Base-by-base conservation (phyloP, 2,329 filamentous ascomycete species). In the Metarhizium guizhouense region DNA sequence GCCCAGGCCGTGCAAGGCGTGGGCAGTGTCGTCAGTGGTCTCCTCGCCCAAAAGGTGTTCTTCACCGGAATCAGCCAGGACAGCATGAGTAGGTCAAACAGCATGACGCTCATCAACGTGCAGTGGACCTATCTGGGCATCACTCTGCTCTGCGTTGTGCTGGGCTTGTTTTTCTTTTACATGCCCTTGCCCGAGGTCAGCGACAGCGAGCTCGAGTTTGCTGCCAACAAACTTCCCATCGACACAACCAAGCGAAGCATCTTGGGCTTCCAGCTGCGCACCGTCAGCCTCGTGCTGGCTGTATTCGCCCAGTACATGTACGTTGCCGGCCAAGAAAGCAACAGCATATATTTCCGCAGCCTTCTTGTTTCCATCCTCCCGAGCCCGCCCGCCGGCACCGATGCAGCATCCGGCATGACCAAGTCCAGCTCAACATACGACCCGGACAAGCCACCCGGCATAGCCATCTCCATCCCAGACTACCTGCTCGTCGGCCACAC, bases 51-150 rank as follows among this genome's bases (percentile, higher is more conserved):
- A 45, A 85, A 83, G 57, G 85, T 87, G 18, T 88, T 93, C 65
- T 93, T 93, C 71, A 78, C 76, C 32, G 73, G 77, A 13, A 77
- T 88, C 8, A 74, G 78, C 38, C 65, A 63, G 20, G 57, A 64
- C 16, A 60, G 60, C 11, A 56, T 58, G 20, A 62, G 52, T 14
- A 64, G 62, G 14, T 54, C 57, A 7, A 34, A 52, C 47, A 69
- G 65, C 38, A 67, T 76, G 34, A 80, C 80, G 1, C 76, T 94
- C 3, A 79, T 88, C 59, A 84, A 87, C 58, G 87, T 93, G 2
- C 90, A 94, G 69, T 95, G 87, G 86, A 88, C 88, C 0, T 94
- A 94, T 62, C 79, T 94, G n/a, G 86, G 85, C 55, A 86, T 93
- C 58, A 89, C 88, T 0, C 75, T 87, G 29, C 85, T 91, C 55